Evolutionary conservation across 371 early-diverging fungal species (phyloP).

Genomic region (Mucor indicus): DNA sequence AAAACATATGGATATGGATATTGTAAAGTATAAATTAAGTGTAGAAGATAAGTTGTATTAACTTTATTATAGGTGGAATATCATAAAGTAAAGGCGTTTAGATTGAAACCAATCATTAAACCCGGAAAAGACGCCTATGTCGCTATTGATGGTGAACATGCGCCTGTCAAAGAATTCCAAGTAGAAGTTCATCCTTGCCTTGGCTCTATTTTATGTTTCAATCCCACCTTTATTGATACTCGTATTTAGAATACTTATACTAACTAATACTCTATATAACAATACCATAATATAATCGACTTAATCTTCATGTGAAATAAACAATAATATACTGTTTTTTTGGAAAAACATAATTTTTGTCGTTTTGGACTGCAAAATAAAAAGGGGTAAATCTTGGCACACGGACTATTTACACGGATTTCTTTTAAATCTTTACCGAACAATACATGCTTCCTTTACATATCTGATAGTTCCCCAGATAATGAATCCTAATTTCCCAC

Average conservation of each 20-base stretch:
- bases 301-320: no score
- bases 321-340: no score
- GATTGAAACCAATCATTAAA: constrained; percentile 41
- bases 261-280: no score
- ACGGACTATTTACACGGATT: no score
- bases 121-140: constrained; percentile 40
- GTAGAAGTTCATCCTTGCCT: constrained; percentile 55
- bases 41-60: neutral
- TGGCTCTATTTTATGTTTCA: constrained; percentile 24
- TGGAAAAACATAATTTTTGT: no score
- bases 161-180: constrained; percentile 53
- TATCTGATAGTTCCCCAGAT: no score
- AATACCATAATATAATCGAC: no score
- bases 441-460: no score
- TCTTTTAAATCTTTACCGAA: no score
- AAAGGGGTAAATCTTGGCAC: no score
- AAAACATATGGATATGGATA: constrained; percentile 42
- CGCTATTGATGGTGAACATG: constrained; percentile 61
- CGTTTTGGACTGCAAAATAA: no score
- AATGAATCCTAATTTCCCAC: no score
- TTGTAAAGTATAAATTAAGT: constrained; percentile 23
- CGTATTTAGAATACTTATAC: neutral
- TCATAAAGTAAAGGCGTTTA: constrained; percentile 57
- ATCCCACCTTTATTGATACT: constrained; percentile 2
- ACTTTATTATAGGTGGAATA: constrained; percentile 46